phyloP scores from a whole-genome alignment of 495 filamentous ascomycete genomes.

The Neurospora tetrasperma region DNA sequence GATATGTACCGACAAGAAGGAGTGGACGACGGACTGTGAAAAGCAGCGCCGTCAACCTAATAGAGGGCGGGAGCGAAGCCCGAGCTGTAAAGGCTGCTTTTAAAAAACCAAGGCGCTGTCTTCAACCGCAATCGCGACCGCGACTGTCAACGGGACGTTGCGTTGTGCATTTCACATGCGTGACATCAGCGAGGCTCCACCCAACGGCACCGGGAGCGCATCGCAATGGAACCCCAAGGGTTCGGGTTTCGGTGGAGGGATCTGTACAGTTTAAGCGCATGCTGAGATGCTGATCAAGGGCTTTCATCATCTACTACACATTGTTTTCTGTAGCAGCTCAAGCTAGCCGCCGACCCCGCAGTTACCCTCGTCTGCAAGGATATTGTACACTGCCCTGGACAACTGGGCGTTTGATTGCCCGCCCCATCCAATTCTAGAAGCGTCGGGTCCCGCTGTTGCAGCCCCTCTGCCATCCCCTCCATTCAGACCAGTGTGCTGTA shows the following conservation, averaged over 20 bases:
- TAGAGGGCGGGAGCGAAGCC: background rate
- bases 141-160: background rate
- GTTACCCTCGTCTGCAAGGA: background rate
- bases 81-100: background rate
- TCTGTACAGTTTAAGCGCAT: background rate
- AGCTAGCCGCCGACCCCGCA: background rate
- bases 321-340: no score
- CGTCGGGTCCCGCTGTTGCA: background rate
- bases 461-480: background rate
- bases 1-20: background rate
- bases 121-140: background rate
- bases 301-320: no score
- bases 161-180: background rate
- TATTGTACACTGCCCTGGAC: background rate
- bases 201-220: background rate
- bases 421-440: background rate
- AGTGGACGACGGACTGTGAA: background rate
- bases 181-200: background rate
- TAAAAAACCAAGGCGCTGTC: background rate
- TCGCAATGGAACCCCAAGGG: background rate
- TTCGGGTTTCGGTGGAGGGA: background rate
- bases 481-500: background rate
- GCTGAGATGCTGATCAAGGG: no score
- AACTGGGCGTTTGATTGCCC: background rate
- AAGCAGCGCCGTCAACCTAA: background rate